phyloP scores from a whole-genome alignment of 306 rosid genomes.

The Castanopsis chinensis region DNA sequence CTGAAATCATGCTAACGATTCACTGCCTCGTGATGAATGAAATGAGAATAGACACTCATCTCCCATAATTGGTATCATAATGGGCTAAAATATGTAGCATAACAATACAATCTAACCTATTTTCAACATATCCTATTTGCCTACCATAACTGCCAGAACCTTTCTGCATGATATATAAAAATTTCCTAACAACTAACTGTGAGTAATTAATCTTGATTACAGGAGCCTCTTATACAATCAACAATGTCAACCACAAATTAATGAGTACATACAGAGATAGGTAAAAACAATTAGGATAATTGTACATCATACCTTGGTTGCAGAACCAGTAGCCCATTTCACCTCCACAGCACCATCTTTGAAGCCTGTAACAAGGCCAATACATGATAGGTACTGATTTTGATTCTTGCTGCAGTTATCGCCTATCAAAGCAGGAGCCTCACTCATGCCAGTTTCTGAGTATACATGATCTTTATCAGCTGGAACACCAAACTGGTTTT shows the following conservation, averaged over 20 bases:
- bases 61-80: not conserved
- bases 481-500: conserved; percentile 47
- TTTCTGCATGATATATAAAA: not conserved
- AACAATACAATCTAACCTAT: not conserved
- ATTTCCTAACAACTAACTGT: not conserved
- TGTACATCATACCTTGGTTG: conserved; percentile 57
- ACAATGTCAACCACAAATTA: conserved; percentile 17
- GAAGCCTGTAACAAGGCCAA: conserved; percentile 73
- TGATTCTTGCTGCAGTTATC: conserved; percentile 27
- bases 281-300: not conserved
- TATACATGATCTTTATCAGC: conserved; percentile 33
- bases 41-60: not conserved
- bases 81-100: not conserved
- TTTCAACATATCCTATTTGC: not conserved
- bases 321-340: conserved; percentile 83
- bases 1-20: not conserved
- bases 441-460: conserved; percentile 28
- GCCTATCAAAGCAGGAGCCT: conserved; percentile 36
- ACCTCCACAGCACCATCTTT: conserved; percentile 76
- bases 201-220: not conserved
- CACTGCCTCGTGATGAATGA: not conserved
- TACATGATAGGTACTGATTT: conserved; percentile 49
- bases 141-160: not conserved
- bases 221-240: conserved; percentile 9
- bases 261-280: conserved; percentile 8